Evolutionary conservation across 2,329 filamentous ascomycete species (phyloP), one percentile per base, ranked within the genome.

Genomic region (Trichoderma sp.): DNA sequence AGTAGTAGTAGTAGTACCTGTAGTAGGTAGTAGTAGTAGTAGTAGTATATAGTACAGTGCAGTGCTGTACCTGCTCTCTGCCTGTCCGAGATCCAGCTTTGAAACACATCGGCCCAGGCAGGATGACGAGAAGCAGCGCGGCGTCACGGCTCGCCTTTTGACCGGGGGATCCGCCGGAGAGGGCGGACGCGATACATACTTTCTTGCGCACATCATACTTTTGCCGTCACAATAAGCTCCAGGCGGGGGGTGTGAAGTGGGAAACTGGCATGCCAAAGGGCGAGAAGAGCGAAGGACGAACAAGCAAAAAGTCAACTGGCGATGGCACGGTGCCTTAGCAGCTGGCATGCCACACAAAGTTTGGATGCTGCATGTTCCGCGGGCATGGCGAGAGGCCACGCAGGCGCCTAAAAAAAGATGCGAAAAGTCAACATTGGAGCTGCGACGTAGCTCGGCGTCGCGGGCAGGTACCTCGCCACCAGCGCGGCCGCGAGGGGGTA

Each of bases 321-420:
- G 42, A 48, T 48, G 22, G 42, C 22, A 48, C 12, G 42, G 42
- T 19, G 5, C 10, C n/a, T 52, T 17, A 53, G 32, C 27, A 29
- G 42, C 8, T 22, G 22, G 59, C 32, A 63, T 63, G 59, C 59
- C 59, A 63, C 45, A 52, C 45, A 63, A 63, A 52, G 59, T 63
- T 63, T 63, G 45, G 57, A 13, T 25, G 42, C 42, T 48, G 42
- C 42, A 19, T 48, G 42, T 48, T 48, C 42, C 42, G 42, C 42
- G n/a, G 42, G 42, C 42, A 48, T 48, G 42, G 42, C 42, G 42
- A 48, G 42, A 48, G 39, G 42, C 42, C 42, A 48, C 42, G 58
- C 58, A 22, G 42, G 45, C 59, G 52, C 52, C 61, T 48, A 64
- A 64, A 56, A 64, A 56, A 35, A 48, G 35, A 48, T 48, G 42